phyloP scores from a whole-genome alignment of 345 rosid genomes.

The Eucalyptus grandis region DNA sequence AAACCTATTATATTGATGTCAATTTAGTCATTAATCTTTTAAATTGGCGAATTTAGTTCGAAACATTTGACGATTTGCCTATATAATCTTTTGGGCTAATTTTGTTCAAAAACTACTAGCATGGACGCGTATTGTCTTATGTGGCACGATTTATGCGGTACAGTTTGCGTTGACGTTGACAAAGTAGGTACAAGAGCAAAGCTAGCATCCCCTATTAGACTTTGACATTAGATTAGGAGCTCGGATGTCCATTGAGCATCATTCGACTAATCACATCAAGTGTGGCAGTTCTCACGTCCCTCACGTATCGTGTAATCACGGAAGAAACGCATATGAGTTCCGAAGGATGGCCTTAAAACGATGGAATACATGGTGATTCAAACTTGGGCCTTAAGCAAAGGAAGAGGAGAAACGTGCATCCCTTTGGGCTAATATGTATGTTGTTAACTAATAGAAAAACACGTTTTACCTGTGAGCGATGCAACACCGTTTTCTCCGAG shows the following conservation, averaged over 20 bases:
- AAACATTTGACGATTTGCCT: no score
- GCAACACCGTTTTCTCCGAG: not conserved
- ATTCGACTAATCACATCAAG: no score
- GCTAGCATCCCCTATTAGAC: not conserved
- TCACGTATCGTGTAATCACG: not conserved
- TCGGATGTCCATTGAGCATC: not conserved
- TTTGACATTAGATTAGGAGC: not conserved
- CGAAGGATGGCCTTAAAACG: not conserved
- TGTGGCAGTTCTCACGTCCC: not conserved
- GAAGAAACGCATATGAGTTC: not conserved
- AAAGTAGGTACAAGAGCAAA: not conserved
- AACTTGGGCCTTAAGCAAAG: not conserved
- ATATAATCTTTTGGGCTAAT: not conserved
- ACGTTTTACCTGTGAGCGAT: not conserved
- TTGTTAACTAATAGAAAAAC: not conserved
- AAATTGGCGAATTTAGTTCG: rapidly evolving
- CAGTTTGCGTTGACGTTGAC: no score
- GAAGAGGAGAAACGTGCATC: no score
- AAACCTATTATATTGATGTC: not conserved
- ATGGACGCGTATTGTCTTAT: no score
- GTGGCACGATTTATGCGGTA: not conserved
- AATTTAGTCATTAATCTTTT: not conserved
- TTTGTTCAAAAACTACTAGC: not conserved
- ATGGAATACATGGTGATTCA: not conserved
- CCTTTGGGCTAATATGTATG: not conserved